Evolutionary conservation across 2,329 filamentous ascomycete species (phyloP).

Genomic region (Davidsoniella neocaledoniae): DNA sequence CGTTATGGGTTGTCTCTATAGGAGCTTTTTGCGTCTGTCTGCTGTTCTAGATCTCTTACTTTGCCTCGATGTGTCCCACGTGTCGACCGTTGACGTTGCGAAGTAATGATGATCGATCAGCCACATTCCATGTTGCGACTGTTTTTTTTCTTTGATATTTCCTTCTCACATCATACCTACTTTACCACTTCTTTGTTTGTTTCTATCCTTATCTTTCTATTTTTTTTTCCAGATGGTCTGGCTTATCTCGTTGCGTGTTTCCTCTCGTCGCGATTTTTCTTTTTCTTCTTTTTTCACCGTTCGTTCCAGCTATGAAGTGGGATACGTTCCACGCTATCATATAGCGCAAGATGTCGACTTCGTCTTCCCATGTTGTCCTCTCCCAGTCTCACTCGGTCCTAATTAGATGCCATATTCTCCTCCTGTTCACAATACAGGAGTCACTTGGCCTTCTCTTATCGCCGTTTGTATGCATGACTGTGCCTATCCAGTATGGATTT

Average conservation of each 20-base stretch:
- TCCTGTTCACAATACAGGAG: no score
- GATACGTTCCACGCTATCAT: neutral
- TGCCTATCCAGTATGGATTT: no score
- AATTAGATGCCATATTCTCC: no score
- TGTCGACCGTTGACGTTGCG: neutral
- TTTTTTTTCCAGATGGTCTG: neutral
- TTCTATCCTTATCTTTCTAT: neutral
- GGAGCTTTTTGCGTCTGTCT: neutral
- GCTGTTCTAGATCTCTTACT: neutral
- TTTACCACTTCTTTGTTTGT: neutral
- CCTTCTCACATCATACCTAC: neutral
- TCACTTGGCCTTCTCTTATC: no score
- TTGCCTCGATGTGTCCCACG: neutral
- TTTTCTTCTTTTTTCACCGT: neutral
- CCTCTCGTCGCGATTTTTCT: neutral
- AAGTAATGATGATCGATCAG: neutral
- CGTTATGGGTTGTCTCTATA: neutral
- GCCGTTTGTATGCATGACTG: no score
- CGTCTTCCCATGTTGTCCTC: no score
- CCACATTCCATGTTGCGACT: no score
- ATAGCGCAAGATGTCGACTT: neutral
- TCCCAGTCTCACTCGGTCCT: no score
- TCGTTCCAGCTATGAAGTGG: neutral
- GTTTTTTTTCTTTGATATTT: neutral
- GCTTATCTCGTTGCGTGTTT: neutral